Percentiles rank a stretch among this genome's conserved stretches.
Conservation (phyloP, 2,329 filamentous ascomycete species). For the Rugonectria rugulosa region DNA sequence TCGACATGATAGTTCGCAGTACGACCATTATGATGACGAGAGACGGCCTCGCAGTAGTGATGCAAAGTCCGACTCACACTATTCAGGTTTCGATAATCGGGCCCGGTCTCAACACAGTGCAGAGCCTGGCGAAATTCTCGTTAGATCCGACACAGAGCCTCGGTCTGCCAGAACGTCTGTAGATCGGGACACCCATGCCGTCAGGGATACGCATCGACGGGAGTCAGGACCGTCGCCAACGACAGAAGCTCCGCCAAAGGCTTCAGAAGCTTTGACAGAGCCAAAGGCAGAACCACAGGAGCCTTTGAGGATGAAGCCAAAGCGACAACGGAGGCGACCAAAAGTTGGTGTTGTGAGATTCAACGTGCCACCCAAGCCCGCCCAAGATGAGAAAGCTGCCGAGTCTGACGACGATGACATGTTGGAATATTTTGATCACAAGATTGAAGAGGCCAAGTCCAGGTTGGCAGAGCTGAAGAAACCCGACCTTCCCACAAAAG, state of each 20-base stretch:
- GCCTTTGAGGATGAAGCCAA: slow-evolving; percentile 24
- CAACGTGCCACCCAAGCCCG: slow-evolving; percentile 49
- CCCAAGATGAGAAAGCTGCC: slow-evolving; percentile 42
- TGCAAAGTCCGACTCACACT: slow-evolving; percentile 54
- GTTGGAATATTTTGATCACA: slow-evolving; percentile 61
- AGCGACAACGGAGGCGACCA: slow-evolving; percentile 39
- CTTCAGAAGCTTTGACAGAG: slow-evolving; percentile 19
- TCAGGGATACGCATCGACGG: slow-evolving; percentile 28
- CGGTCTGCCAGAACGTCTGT: slow-evolving; percentile 41
- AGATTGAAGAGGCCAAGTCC: slow-evolving; percentile 60
- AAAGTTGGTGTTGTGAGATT: slow-evolving; percentile 47
- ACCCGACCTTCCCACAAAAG: slow-evolving; percentile 48
- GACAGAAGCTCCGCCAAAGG: slow-evolving; percentile 29
- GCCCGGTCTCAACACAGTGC: slow-evolving; percentile 51
- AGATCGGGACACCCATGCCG: slow-evolving; percentile 32
- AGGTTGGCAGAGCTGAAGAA: slow-evolving; percentile 57
- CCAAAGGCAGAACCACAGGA: slow-evolving; percentile 20
- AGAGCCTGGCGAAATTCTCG: slow-evolving; percentile 56
- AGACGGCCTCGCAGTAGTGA: slow-evolving; percentile 62
- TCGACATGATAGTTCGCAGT: slow-evolving; percentile 46
- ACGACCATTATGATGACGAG: slow-evolving; percentile 50
- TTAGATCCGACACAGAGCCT: slow-evolving; percentile 50
- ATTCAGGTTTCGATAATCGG: slow-evolving; percentile 44
- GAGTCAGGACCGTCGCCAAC: slow-evolving; percentile 34
- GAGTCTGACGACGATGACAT: slow-evolving; percentile 67